These are phyloP conservation scores for Polychytrium aggregatum DNA, from an alignment of 192 early-diverging fungal species.

Conservation along the genomic window DNA sequence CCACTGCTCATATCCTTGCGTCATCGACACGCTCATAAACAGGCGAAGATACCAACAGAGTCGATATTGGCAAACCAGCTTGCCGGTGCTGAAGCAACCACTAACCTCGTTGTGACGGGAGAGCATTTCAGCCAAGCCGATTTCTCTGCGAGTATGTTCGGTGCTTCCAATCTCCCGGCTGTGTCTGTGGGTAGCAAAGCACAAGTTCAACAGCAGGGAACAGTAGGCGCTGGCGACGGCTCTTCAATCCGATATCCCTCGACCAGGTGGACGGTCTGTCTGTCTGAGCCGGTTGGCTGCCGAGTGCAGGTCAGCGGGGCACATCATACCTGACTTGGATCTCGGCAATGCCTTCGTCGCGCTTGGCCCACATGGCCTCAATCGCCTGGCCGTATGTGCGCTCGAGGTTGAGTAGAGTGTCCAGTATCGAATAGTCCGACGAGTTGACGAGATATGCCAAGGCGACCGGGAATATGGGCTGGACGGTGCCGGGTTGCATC, in stretches of 20 bases:
- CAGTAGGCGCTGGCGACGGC: too few relatives aligned
- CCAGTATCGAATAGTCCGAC: slow-evolving; percentile 8
- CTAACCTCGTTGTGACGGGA: not conserved
- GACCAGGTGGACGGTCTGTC: too few relatives aligned
- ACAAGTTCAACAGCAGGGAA: too few relatives aligned
- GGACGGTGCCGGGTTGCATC: not conserved
- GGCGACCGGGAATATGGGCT: slow-evolving; percentile 18
- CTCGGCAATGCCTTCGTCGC: slow-evolving; percentile 2
- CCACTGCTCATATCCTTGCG: not conserved
- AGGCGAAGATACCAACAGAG: too few relatives aligned
- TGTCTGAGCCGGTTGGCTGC: too few relatives aligned
- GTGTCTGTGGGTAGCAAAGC: too few relatives aligned
- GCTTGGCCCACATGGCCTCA: slow-evolving; percentile 1
- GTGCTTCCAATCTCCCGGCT: not conserved
- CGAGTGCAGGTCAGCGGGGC: not conserved
- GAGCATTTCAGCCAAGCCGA: slow-evolving; percentile 1
- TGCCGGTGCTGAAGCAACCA: not conserved
- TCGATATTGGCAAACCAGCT: too few relatives aligned
- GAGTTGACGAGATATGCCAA: slow-evolving; percentile 9
- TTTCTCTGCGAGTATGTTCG: not conserved
- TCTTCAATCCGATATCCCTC: not conserved
- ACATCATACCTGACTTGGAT: slow-evolving; percentile 5
- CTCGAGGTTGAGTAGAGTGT: slow-evolving; percentile 22
- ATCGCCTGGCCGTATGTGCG: slow-evolving; percentile 12
- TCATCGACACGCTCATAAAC: not conserved